Conservation (phyloP, 1,139 yeast genomes). For the Pichia norvegensis region DNA sequence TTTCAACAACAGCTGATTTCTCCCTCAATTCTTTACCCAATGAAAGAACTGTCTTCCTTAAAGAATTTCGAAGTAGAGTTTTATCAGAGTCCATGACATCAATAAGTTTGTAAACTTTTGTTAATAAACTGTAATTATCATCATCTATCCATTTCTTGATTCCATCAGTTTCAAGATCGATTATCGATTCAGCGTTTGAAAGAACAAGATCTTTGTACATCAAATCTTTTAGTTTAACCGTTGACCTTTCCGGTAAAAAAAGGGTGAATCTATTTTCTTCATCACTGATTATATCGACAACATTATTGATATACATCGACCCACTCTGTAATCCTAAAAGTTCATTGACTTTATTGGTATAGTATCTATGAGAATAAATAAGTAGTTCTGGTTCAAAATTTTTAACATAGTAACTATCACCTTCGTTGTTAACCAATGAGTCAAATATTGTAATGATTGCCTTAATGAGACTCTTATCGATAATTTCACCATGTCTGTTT, state of each 20-base stretch:
- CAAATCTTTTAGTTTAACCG: slow-evolving; percentile 45
- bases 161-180: slow-evolving; percentile 48
- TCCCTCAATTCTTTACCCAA: slow-evolving; percentile 35
- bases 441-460: slow-evolving; percentile 68
- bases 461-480: slow-evolving; percentile 55
- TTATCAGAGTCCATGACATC: slow-evolving; percentile 48
- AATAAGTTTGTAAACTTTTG: slow-evolving; percentile 43
- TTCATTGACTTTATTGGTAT: slow-evolving; percentile 40
- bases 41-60: slow-evolving; percentile 41
- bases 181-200: slow-evolving; percentile 46
- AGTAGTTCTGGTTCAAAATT: slow-evolving; percentile 64
- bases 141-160: slow-evolving; percentile 46
- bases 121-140: slow-evolving; percentile 34
- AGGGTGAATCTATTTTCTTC: slow-evolving; percentile 50
- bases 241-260: slow-evolving; percentile 48
- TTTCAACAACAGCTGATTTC: slow-evolving; percentile 14
- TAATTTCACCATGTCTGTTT: slow-evolving; percentile 47
- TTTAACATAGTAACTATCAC: slow-evolving; percentile 52
- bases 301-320: slow-evolving; percentile 46
- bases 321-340: slow-evolving; percentile 34
- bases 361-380: slow-evolving; percentile 49
- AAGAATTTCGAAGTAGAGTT: slow-evolving; percentile 41
- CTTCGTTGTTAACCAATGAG: slow-evolving; percentile 37
- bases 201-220: slow-evolving; percentile 59
- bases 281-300: slow-evolving; percentile 46